A percentile compares a stretch with the other conserved stretches of the same genome.
These are phyloP conservation scores for Sanghuangporus baumii DNA, from an alignment of 1,284 basidiomycete species.

Conservation along the genomic window DNA sequence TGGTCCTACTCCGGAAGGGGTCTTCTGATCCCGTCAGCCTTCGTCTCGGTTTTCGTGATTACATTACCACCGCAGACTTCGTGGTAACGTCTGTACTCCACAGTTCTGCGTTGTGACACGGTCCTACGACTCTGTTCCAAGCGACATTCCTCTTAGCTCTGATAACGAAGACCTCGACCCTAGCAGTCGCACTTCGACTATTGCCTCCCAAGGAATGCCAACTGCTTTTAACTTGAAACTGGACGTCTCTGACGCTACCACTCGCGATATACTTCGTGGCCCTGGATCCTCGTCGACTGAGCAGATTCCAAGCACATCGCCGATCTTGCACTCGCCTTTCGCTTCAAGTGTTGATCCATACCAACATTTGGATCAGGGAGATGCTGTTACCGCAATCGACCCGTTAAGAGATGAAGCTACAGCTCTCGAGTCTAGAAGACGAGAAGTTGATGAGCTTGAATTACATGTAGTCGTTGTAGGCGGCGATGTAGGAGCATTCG, in stretches of 20 bases:
- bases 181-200: too few species aligned
- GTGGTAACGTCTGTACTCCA: background rate
- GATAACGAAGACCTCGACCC: too few species aligned
- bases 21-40: background rate
- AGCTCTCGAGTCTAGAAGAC: background rate
- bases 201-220: background rate
- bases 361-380: background rate
- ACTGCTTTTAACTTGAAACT: background rate
- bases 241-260: background rate
- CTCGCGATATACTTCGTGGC: background rate
- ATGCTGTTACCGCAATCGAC: background rate
- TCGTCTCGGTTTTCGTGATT: background rate
- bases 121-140: too few species aligned
- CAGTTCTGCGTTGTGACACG: too few species aligned
- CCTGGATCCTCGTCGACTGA: background rate
- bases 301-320: background rate
- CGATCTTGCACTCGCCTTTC: background rate
- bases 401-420: background rate
- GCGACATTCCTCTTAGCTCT: too few species aligned
- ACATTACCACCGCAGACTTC: background rate
- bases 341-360: background rate
- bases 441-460: background rate
- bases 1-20: background rate
- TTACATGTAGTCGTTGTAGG: conserved; percentile 9
- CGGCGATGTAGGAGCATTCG: conserved; percentile 3